Percentiles rank a stretch among this genome's conserved stretches.
phyloP scores from a whole-genome alignment of 2,329 filamentous ascomycete species.

The Scytalidium sp. region DNA sequence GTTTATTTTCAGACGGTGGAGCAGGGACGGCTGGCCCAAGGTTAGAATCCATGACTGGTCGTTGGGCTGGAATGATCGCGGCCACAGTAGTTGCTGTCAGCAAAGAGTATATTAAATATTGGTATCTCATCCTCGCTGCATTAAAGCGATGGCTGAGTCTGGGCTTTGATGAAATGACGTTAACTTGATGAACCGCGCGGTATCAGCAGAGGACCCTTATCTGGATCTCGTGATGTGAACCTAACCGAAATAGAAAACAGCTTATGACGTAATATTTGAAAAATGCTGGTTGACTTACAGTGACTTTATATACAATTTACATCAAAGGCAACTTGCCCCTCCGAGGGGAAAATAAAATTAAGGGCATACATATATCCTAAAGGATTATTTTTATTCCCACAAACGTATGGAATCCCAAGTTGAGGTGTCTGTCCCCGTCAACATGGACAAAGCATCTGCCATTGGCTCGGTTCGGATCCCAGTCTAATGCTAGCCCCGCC shows the following conservation, averaged over 20 bases:
- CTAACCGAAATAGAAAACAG: background rate
- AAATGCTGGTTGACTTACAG: no score
- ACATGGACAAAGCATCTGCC: no score
- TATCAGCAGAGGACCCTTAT: background rate
- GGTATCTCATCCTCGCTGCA: constrained; percentile 15
- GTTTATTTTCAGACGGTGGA: background rate
- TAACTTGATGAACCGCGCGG: background rate
- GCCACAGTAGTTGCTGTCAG: constrained; percentile 11
- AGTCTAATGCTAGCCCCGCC: no score
- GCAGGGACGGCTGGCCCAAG: constrained; percentile 23
- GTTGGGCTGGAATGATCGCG: constrained; percentile 10
- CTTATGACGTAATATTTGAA: background rate
- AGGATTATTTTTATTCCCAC: no score
- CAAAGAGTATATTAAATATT: constrained; percentile 10
- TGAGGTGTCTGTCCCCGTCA: no score
- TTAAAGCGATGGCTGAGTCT: background rate
- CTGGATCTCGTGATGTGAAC: background rate
- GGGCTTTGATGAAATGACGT: background rate
- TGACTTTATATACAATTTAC: no score
- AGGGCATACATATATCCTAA: no score
- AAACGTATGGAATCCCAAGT: no score
- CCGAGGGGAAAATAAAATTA: no score
- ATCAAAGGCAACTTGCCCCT: no score
- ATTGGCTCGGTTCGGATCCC: no score
- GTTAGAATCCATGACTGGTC: constrained; percentile 14